A percentile compares a stretch with the other conserved stretches of the same genome.
Conservation (phyloP, 371 early-diverging fungal genomes). For the Chytridiales sp. region DNA sequence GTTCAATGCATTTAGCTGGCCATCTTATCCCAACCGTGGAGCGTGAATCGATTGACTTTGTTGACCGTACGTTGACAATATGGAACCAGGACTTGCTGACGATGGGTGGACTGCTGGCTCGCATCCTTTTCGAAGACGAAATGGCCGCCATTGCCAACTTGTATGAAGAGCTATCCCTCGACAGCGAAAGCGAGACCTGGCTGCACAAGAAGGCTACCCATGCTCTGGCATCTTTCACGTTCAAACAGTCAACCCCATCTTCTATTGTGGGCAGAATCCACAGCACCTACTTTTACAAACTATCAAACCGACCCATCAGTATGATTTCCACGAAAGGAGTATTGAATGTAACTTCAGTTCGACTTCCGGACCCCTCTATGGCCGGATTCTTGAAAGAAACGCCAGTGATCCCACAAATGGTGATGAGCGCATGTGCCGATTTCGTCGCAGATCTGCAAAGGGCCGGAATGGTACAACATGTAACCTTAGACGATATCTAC, state of each 20-base stretch:
- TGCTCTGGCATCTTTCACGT: slow-evolving; percentile 66
- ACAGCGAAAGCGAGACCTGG: slow-evolving; percentile 46
- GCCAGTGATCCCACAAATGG: slow-evolving; percentile 56
- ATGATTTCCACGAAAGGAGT: slow-evolving; percentile 73
- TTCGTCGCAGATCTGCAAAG: slow-evolving; percentile 57
- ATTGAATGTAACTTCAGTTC: slow-evolving; percentile 48
- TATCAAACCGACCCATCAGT: slow-evolving; percentile 49
- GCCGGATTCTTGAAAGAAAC: slow-evolving; percentile 61
- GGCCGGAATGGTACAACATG: slow-evolving; percentile 39
- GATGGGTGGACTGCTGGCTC: slow-evolving; percentile 69
- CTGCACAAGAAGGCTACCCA: slow-evolving; percentile 70
- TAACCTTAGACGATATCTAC: slow-evolving; percentile 63
- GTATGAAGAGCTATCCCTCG: slow-evolving; percentile 29
- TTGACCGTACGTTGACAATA: slow-evolving; percentile 73
- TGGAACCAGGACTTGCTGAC: slow-evolving; percentile 85
- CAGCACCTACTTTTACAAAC: slow-evolving; percentile 33
- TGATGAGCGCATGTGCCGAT: slow-evolving; percentile 56
- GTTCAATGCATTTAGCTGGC: slow-evolving; percentile 76
- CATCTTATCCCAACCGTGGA: slow-evolving; percentile 90
- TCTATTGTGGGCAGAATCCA: slow-evolving; percentile 59
- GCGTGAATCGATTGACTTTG: slow-evolving; percentile 89
- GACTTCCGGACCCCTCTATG: slow-evolving; percentile 57
- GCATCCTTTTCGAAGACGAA: slow-evolving; percentile 79
- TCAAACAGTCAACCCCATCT: slow-evolving; percentile 73
- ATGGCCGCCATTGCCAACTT: slow-evolving; percentile 45